These are phyloP conservation scores for Yamadazyma sp. DNA, from an alignment of 805 yeast genomes.

Conservation along the genomic window DNA sequence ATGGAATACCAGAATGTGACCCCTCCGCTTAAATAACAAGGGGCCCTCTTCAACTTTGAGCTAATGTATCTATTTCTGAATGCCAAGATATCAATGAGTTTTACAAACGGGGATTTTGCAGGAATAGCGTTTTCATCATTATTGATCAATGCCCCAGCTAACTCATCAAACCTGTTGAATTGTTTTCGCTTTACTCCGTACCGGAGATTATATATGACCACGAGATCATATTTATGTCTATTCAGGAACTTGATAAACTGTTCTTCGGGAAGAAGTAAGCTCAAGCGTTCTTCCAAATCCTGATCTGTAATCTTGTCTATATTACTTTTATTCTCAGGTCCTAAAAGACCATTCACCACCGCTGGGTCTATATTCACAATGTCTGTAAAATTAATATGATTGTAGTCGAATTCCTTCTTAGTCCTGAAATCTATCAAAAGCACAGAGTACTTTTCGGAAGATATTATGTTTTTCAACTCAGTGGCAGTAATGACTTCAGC, in stretches of 20 bases:
- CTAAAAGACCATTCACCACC: slow-evolving; percentile 30
- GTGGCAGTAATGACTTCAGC: slow-evolving; percentile 21
- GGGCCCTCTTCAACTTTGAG: slow-evolving; percentile 31
- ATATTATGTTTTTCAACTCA: slow-evolving; percentile 18
- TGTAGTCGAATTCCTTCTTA: slow-evolving; percentile 54
- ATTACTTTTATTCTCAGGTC: slow-evolving; percentile 9
- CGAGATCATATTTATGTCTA: slow-evolving; percentile 56
- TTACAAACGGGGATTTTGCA: slow-evolving; percentile 55
- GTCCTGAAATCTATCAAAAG: slow-evolving; percentile 75
- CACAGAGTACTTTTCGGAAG: slow-evolving; percentile 23
- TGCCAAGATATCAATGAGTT: slow-evolving; percentile 40
- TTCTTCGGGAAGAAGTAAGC: slow-evolving; percentile 52
- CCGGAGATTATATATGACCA: slow-evolving; percentile 62
- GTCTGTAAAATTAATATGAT: slow-evolving; percentile 61
- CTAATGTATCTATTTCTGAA: slow-evolving; percentile 34
- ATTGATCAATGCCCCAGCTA: slow-evolving; percentile 34
- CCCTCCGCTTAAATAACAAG: slow-evolving; percentile 39
- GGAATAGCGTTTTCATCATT: slow-evolving; percentile 38
- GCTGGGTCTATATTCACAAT: slow-evolving; percentile 75
- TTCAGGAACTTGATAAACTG: slow-evolving; percentile 56
- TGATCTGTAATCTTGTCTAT: slow-evolving; percentile 48
- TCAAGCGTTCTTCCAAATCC: slow-evolving; percentile 66
- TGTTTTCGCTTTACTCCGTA: slow-evolving; percentile 29
- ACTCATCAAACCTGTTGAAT: slow-evolving; percentile 30
- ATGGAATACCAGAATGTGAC: slow-evolving; percentile 31